Percentiles rank a stretch among this genome's conserved stretches.
These are phyloP conservation scores for Gnaphalium uliginosum DNA, from an alignment of 129 eudicot species.

Conservation along the genomic window DNA sequence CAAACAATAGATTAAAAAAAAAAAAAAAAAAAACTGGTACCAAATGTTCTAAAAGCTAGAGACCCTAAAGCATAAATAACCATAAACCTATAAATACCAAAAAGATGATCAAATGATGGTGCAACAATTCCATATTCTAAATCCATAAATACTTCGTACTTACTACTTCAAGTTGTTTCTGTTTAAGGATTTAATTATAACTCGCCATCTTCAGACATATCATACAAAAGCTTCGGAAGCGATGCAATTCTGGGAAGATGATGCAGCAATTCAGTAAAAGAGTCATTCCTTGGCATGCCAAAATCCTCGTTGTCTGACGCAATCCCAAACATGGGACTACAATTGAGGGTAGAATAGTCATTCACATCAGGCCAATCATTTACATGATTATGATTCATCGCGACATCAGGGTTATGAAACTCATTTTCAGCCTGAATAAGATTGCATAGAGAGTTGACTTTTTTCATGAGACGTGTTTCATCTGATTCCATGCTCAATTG, in stretches of 20 bases:
- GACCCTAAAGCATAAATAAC: background rate
- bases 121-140: background rate
- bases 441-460: conserved; percentile 56
- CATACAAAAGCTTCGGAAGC: conserved; percentile 38
- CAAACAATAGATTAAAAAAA: background rate
- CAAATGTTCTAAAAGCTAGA: background rate
- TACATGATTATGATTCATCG: background rate
- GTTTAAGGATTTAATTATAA: background rate
- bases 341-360: conserved; percentile 2
- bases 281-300: conserved; percentile 49
- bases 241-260: conserved; percentile 61
- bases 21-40: background rate
- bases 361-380: conserved; percentile 17
- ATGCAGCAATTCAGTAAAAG: conserved; percentile 49
- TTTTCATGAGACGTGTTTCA: conserved; percentile 53
- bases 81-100: conserved; percentile 14
- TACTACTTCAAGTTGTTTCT: background rate
- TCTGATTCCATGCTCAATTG: conserved; percentile 40
- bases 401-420: conserved; percentile 2
- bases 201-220: conserved; percentile 41
- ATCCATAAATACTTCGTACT: conserved; percentile 13
- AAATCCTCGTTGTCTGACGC: background rate
- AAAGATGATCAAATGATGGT: background rate
- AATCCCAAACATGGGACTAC: background rate
- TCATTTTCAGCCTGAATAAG: conserved; percentile 36